Conservation (phyloP, 108 stramenopile genomes). For the Nitzschia sp. region DNA sequence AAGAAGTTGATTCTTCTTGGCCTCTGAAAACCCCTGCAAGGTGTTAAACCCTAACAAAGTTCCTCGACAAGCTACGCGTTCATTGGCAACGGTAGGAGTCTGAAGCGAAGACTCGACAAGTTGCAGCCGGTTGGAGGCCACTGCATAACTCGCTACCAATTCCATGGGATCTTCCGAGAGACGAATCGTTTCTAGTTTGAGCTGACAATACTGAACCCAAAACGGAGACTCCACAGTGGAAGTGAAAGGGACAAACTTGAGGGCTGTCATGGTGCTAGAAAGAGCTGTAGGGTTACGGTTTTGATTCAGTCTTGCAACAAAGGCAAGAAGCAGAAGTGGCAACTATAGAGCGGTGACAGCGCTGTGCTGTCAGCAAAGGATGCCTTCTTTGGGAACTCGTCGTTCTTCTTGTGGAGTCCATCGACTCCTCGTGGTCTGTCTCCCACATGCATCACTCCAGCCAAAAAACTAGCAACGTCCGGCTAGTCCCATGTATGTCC, state of each 20-base stretch:
- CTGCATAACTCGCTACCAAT: constrained; percentile 32
- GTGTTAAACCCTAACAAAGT: constrained; percentile 69
- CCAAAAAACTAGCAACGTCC: too few species aligned
- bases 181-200: constrained; percentile 70
- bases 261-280: neutral
- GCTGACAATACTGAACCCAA: constrained; percentile 72
- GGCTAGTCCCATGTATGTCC: too few species aligned
- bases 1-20: constrained; percentile 71
- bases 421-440: too few species aligned
- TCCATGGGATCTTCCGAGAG: constrained; percentile 63
- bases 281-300: neutral
- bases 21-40: constrained; percentile 65
- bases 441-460: too few species aligned
- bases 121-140: constrained; percentile 42
- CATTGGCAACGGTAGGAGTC: constrained; percentile 1
- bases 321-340: too few species aligned
- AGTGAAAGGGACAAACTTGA: constrained; percentile 76
- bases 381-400: too few species aligned
- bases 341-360: too few species aligned
- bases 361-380: too few species aligned
- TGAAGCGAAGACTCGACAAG: constrained; percentile 35
- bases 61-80: constrained; percentile 24
- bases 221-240: constrained; percentile 80
- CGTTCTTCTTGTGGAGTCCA: too few species aligned
- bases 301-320: neutral